A percentile compares a stretch with the other conserved stretches of the same genome.
phyloP scores from a whole-genome alignment of 306 rosid species.

The Mucuna pruriens region DNA sequence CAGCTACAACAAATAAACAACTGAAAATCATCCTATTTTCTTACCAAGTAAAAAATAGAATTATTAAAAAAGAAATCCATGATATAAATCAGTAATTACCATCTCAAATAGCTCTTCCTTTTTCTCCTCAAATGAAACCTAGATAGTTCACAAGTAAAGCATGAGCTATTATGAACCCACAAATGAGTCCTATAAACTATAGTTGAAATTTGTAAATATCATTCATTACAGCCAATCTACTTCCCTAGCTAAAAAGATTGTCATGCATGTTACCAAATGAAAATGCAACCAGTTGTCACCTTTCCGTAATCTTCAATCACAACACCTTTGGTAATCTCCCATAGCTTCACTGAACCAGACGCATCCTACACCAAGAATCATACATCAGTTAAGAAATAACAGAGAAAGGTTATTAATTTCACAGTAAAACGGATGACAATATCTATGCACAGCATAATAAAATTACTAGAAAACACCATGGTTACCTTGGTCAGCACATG shows the following conservation, averaged over 20 bases:
- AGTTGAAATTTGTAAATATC: conserved; percentile 12
- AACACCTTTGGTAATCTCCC: conserved; percentile 88
- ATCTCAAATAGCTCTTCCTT: conserved; percentile 85
- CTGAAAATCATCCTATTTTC: too few species aligned
- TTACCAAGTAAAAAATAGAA: too few species aligned
- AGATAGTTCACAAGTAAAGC: conserved; percentile 32
- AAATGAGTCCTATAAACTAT: neutral
- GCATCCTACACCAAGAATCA: conserved; percentile 58
- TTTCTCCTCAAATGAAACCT: conserved; percentile 81
- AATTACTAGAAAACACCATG: conserved; percentile 11
- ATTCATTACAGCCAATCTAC: neutral
- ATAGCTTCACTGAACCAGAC: conserved; percentile 77
- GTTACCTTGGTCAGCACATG: conserved; percentile 87
- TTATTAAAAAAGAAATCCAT: too few species aligned
- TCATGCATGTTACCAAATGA: neutral
- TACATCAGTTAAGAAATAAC: conserved; percentile 29
- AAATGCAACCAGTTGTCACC: conserved; percentile 48
- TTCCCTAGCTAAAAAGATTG: neutral
- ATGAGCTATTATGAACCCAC: conserved; percentile 15
- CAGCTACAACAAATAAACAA: neutral
- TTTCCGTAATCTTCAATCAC: conserved; percentile 82
- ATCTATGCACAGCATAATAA: neutral
- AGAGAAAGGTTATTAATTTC: neutral
- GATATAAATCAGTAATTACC: conserved; percentile 66
- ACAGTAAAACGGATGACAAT: neutral